These are phyloP conservation scores for Trypanosoma theileri DNA, from an alignment of 208 protist genomes.

Conservation along the genomic window DNA sequence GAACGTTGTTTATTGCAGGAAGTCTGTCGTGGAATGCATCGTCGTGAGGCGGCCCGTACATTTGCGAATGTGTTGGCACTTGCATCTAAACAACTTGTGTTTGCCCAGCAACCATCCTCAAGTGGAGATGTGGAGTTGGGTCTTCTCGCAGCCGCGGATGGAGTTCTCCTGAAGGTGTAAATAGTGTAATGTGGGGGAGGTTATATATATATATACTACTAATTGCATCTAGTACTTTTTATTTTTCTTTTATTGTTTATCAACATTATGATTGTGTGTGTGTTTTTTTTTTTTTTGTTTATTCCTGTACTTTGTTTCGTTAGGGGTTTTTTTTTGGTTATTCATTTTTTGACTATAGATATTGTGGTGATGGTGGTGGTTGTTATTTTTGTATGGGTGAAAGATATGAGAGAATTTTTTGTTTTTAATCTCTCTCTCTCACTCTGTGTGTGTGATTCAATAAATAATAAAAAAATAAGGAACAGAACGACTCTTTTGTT, in stretches of 20 bases:
- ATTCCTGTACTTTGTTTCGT: too few species aligned
- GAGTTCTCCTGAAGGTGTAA: conserved; percentile 19
- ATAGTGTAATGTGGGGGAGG: neutral
- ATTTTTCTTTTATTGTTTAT: conserved; percentile 11
- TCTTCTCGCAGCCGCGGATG: conserved; percentile 33
- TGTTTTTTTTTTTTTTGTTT: too few species aligned
- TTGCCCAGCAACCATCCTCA: conserved; percentile 34
- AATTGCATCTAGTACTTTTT: neutral
- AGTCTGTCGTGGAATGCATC: conserved; percentile 46
- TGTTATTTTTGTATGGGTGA: too few species aligned
- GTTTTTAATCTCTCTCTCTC: too few species aligned
- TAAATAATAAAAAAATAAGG: too few species aligned
- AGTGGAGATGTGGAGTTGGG: conserved; percentile 45
- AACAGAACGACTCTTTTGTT: too few species aligned
- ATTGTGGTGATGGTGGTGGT: too few species aligned
- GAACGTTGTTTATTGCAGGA: conserved; percentile 46
- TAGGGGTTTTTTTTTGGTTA: too few species aligned
- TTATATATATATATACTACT: neutral
- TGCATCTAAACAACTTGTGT: conserved; percentile 68
- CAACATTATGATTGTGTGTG: too few species aligned
- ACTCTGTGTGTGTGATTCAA: too few species aligned
- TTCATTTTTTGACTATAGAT: too few species aligned
- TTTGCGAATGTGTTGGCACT: conserved; percentile 84
- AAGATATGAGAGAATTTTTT: too few species aligned
- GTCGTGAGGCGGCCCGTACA: conserved; percentile 66